Percentiles rank a stretch among this genome's conserved stretches.
Conservation (phyloP, 2,329 filamentous ascomycete genomes). For the Ophiostoma himal-ulmi region DNA sequence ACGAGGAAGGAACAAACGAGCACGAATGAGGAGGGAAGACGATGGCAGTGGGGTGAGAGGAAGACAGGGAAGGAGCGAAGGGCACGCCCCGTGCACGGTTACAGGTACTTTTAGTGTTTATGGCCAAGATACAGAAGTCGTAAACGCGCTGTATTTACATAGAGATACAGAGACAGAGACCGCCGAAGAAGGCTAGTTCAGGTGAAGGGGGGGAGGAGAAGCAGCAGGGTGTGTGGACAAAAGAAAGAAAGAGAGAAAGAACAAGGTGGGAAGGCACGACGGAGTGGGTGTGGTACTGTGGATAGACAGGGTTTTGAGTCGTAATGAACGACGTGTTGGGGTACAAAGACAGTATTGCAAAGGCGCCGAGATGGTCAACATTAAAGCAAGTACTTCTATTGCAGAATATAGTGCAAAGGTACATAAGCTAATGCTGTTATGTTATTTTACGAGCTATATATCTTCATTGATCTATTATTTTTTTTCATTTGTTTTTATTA, state of each 20-base stretch:
- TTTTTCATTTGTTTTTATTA: neutral
- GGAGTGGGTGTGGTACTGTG: slow-evolving; percentile 7
- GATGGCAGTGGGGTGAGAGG: slow-evolving; percentile 3
- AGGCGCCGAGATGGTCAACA: slow-evolving; percentile 8
- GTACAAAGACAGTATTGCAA: slow-evolving; percentile 7
- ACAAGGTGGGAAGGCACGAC: neutral
- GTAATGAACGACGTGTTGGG: slow-evolving; percentile 11
- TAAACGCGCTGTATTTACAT: neutral
- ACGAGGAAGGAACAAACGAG: slow-evolving; percentile 11
- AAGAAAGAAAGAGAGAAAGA: slow-evolving; percentile 1
- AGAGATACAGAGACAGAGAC: neutral
- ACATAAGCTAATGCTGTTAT: neutral
- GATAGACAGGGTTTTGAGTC: slow-evolving; percentile 7
- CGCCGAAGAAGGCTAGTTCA: slow-evolving; percentile 19
- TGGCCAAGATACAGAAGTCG: too few relatives aligned
- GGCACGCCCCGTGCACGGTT: slow-evolving; percentile 12
- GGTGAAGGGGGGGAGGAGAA: neutral
- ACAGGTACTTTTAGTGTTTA: neutral
- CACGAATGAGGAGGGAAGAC: neutral
- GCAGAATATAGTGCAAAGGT: neutral
- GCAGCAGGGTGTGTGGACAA: slow-evolving; percentile 17
- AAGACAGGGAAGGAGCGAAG: neutral
- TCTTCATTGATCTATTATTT: neutral
- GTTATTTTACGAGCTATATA: neutral
- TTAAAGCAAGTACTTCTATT: neutral